These are phyloP conservation scores for Peronospora destructor DNA, from an alignment of 352 stramenopile genomes.

Conservation along the genomic window DNA sequence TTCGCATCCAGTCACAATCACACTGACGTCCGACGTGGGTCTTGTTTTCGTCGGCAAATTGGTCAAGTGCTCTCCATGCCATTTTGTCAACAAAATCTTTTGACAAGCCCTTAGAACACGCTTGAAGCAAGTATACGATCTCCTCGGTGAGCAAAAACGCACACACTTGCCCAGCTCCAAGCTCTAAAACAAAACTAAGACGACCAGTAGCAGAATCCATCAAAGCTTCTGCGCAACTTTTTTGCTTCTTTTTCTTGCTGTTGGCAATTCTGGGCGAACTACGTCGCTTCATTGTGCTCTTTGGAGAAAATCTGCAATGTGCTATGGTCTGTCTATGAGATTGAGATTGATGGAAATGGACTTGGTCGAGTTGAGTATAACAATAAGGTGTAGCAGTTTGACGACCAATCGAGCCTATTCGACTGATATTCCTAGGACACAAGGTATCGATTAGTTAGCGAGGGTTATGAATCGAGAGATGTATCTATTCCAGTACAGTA, in stretches of 20 bases:
- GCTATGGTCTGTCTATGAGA: neutral
- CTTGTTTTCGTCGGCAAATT: slow-evolving; percentile 5
- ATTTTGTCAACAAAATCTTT: neutral
- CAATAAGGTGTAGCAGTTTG: too few species aligned
- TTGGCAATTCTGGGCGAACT: neutral
- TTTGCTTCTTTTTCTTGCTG: neutral
- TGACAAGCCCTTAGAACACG: neutral
- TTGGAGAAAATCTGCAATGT: neutral
- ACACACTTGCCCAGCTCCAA: neutral
- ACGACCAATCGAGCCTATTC: too few species aligned
- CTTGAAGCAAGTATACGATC: slow-evolving; percentile 1
- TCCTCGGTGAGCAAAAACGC: slow-evolving; percentile 2
- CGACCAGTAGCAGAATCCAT: neutral
- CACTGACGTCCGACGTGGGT: slow-evolving; percentile 9
- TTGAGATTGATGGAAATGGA: neutral
- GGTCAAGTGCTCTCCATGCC: slow-evolving; percentile 2
- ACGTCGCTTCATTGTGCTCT: neutral
- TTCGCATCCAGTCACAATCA: slow-evolving; percentile 17
- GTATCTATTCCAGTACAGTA: too few species aligned
- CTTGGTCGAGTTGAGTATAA: neutral
- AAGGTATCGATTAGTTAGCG: too few species aligned
- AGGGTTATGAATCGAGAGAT: too few species aligned
- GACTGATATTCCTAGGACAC: too few species aligned
- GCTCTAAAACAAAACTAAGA: slow-evolving; percentile 6
- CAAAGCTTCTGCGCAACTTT: neutral